A percentile compares a stretch with the other conserved stretches of the same genome.
Evolutionary conservation across 2,329 filamentous ascomycete genomes (phyloP).

Genomic region (Cercospora citrullina): DNA sequence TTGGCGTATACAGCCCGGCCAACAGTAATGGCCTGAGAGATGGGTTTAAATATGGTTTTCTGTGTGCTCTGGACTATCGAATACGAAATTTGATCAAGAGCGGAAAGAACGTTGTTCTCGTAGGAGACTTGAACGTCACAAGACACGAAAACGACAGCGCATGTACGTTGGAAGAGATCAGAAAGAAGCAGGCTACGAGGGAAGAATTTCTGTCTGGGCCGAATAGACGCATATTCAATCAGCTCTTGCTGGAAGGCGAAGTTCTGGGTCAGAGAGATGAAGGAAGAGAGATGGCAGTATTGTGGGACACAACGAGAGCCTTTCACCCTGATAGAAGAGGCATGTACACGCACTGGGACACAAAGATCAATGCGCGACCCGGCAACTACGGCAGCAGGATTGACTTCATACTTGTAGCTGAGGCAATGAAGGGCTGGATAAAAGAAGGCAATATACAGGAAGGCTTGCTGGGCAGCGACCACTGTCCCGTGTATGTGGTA

Average conservation of each 20-base stretch:
- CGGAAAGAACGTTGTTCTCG: slow-evolving; percentile 82
- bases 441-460: slow-evolving; percentile 83
- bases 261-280: slow-evolving; percentile 67
- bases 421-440: slow-evolving; percentile 78
- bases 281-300: slow-evolving; percentile 66
- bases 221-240: slow-evolving; percentile 77
- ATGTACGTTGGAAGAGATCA: slow-evolving; percentile 68
- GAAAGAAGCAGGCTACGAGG: slow-evolving; percentile 66
- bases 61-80: slow-evolving; percentile 76
- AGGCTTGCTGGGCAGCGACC: slow-evolving; percentile 89
- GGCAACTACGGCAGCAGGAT: slow-evolving; percentile 91
- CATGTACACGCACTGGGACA: slow-evolving; percentile 99
- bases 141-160: slow-evolving; percentile 72
- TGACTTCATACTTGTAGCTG: slow-evolving; percentile 86
- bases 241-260: slow-evolving; percentile 72
- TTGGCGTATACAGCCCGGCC: slow-evolving; percentile 90
- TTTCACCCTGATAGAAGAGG: slow-evolving; percentile 77
- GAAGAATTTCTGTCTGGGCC: slow-evolving; percentile 73
- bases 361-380: slow-evolving; percentile 90
- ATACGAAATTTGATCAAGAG: slow-evolving; percentile 77
- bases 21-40: slow-evolving; percentile 81
- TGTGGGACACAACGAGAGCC: slow-evolving; percentile 80
- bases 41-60: slow-evolving; percentile 77
- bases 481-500: slow-evolving; percentile 86
- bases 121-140: slow-evolving; percentile 85